Evolutionary conservation across 1,284 basidiomycete genomes (phyloP).

Genomic region (Amylostereum areolatum): DNA sequence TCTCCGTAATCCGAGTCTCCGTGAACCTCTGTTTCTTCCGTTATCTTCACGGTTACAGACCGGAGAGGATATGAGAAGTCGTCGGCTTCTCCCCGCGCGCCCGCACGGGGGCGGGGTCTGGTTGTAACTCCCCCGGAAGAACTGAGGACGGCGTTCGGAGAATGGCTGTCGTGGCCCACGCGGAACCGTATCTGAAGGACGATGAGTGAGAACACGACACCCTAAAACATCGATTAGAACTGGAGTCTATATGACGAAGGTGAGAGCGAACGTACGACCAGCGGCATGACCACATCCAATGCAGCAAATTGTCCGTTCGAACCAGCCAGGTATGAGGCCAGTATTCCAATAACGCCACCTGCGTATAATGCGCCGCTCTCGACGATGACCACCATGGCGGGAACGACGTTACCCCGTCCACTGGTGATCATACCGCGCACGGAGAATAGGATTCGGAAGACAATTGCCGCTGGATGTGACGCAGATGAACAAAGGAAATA

Average conservation of each 20-base stretch:
- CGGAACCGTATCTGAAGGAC: background rate
- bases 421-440: no score
- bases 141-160: background rate
- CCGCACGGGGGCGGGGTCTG: background rate
- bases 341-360: background rate
- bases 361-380: background rate
- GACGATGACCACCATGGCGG: background rate
- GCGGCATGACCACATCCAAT: background rate
- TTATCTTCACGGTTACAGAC: background rate
- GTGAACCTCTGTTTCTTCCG: background rate
- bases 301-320: background rate
- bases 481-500: no score
- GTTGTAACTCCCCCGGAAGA: background rate
- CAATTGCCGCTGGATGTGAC: no score
- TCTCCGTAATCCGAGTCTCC: no score
- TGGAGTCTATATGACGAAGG: background rate
- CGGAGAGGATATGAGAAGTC: background rate
- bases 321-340: background rate
- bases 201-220: background rate
- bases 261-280: background rate
- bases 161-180: background rate
- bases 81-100: background rate
- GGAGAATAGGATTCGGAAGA: no score
- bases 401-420: background rate
- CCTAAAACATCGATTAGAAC: background rate